Evolutionary conservation across 1,284 basidiomycete species (phyloP).

Genomic region (Volvariella surrecta): DNA sequence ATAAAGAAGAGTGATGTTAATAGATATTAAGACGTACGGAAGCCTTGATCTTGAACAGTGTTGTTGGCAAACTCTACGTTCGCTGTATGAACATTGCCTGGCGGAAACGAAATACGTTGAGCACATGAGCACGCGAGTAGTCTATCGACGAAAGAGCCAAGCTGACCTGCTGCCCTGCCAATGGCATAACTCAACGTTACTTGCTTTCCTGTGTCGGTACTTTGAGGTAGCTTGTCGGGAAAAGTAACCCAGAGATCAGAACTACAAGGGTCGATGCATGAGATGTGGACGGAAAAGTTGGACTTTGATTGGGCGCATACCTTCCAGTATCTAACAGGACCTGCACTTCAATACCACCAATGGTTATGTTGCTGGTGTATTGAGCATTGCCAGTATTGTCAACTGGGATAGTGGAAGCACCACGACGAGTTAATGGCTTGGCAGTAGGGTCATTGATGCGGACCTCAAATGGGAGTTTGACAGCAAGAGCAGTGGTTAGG

Average conservation of each 20-base stretch:
- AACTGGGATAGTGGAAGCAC: slow-evolving; percentile 28
- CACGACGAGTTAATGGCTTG: slow-evolving; percentile 19
- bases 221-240: slow-evolving; percentile 32
- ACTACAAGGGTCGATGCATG: too few species aligned
- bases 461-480: slow-evolving; percentile 41
- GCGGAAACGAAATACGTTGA: slow-evolving; percentile 1
- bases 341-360: slow-evolving; percentile 38
- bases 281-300: too few species aligned
- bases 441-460: slow-evolving; percentile 17
- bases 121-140: neutral
- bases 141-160: neutral
- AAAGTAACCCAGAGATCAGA: slow-evolving; percentile 62
- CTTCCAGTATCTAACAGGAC: slow-evolving; percentile 57
- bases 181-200: slow-evolving; percentile 59
- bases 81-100: slow-evolving; percentile 54
- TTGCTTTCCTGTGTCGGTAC: slow-evolving; percentile 48
- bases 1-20: slow-evolving; percentile 1
- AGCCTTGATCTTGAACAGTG: slow-evolving; percentile 58
- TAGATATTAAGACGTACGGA: slow-evolving; percentile 38
- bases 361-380: slow-evolving; percentile 50
- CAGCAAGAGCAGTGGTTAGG: slow-evolving; percentile 29
- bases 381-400: slow-evolving; percentile 54
- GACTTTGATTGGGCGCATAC: slow-evolving; percentile 22
- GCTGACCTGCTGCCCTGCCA: slow-evolving; percentile 52
- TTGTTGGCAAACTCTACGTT: slow-evolving; percentile 47